phyloP scores from a whole-genome alignment of 2,329 filamentous ascomycete species.

The Coleophoma crateriformis region DNA sequence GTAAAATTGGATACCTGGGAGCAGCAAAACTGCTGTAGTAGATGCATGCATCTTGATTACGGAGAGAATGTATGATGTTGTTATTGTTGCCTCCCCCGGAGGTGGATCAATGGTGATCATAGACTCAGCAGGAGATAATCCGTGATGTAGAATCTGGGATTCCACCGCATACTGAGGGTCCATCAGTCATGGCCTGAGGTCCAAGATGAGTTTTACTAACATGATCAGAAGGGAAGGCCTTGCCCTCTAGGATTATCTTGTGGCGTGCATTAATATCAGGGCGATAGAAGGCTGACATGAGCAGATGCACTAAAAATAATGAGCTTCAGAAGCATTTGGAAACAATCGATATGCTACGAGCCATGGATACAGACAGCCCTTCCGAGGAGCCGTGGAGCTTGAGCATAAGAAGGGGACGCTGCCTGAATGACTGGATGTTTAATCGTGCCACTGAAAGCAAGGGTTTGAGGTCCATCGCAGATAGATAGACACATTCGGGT shows the following conservation, averaged over 20 bases:
- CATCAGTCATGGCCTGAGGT: not conserved
- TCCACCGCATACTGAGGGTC: conserved; percentile 66
- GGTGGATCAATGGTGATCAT: conserved; percentile 63
- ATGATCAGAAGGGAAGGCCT: conserved; percentile 78
- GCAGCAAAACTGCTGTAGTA: conserved; percentile 63
- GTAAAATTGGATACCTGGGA: conserved; percentile 77
- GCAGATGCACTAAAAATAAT: conserved; percentile 48
- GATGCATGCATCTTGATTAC: conserved; percentile 61
- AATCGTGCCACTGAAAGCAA: too few relatives aligned
- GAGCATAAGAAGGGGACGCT: too few relatives aligned
- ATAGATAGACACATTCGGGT: too few relatives aligned
- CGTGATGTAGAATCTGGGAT: conserved; percentile 67
- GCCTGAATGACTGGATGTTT: too few relatives aligned
- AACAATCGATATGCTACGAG: too few relatives aligned
- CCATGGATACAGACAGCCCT: too few relatives aligned
- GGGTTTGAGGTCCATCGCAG: too few relatives aligned
- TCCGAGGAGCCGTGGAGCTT: too few relatives aligned
- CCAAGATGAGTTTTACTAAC: conserved; percentile 37
- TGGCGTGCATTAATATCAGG: conserved; percentile 53
- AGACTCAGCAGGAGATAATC: conserved; percentile 55
- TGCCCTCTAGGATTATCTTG: conserved; percentile 75
- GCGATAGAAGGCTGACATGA: conserved; percentile 74
- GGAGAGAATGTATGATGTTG: conserved; percentile 61
- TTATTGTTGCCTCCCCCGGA: conserved; percentile 45
- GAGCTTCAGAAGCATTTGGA: too few relatives aligned